These are phyloP conservation scores for Penicillium sp. DNA, from an alignment of 2,329 filamentous ascomycete species.

Conservation along the genomic window DNA sequence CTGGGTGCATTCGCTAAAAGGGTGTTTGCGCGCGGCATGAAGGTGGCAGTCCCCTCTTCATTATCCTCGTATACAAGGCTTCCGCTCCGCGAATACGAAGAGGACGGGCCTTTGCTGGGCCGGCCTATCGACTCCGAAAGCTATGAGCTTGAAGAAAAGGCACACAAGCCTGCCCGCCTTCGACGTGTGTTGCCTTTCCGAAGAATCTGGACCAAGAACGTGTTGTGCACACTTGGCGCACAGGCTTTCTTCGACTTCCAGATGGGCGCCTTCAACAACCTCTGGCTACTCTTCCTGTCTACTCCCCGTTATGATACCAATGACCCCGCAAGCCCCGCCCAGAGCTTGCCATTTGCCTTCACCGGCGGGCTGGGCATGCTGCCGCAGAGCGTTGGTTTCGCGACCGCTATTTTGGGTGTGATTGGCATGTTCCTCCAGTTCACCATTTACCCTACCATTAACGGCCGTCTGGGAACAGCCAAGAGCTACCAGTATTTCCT, in stretches of 20 bases:
- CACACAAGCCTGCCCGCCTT: slow-evolving; percentile 35
- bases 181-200: slow-evolving; percentile 48
- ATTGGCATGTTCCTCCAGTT: slow-evolving; percentile 72
- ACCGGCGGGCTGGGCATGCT: slow-evolving; percentile 71
- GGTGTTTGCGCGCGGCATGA: slow-evolving; percentile 28
- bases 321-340: slow-evolving; percentile 43
- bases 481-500: slow-evolving; percentile 66
- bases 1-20: slow-evolving; percentile 37
- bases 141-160: slow-evolving; percentile 41
- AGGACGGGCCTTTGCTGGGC: slow-evolving; percentile 34
- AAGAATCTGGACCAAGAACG: slow-evolving; percentile 55
- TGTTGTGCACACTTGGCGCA: slow-evolving; percentile 57
- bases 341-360: slow-evolving; percentile 56
- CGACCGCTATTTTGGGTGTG: slow-evolving; percentile 70
- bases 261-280: slow-evolving; percentile 68
- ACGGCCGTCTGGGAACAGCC: slow-evolving; percentile 65
- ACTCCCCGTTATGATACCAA: slow-evolving; percentile 58
- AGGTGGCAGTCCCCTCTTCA: slow-evolving; percentile 27
- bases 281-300: slow-evolving; percentile 76
- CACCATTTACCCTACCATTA: slow-evolving; percentile 67
- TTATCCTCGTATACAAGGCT: slow-evolving; percentile 35
- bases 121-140: slow-evolving; percentile 33
- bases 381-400: slow-evolving; percentile 67
- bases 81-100: slow-evolving; percentile 37
- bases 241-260: slow-evolving; percentile 72